Evolutionary conservation across 176 grass and related monocot genomes (phyloP).

Genomic region (Oropetium thomaeum): DNA sequence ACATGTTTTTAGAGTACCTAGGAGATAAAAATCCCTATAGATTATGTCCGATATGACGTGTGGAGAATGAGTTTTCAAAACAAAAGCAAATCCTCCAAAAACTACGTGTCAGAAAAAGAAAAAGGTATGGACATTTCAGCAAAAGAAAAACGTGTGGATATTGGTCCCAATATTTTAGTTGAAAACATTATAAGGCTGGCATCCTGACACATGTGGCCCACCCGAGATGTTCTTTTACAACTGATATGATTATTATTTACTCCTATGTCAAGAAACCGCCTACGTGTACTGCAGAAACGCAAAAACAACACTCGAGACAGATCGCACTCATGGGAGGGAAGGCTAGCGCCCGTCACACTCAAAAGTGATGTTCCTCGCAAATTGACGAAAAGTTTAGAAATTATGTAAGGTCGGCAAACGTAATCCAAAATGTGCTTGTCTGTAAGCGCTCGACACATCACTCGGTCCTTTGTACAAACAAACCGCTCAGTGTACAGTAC

Average conservation of each 20-base stretch:
- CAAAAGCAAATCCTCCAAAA: no score
- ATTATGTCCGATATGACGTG: no score
- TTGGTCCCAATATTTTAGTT: background rate
- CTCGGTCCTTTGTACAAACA: background rate
- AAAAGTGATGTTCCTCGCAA: conserved; percentile 30
- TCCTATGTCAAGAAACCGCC: conserved; percentile 6
- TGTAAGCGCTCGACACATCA: conserved; percentile 43
- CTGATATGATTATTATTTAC: no score
- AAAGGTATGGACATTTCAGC: no score
- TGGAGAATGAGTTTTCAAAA: no score
- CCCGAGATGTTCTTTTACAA: background rate
- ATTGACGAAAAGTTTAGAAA: conserved; percentile 11
- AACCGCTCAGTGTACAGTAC: background rate
- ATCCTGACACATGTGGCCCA: background rate
- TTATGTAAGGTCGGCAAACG: conserved; percentile 33
- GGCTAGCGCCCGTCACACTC: conserved; percentile 34
- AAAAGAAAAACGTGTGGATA: background rate
- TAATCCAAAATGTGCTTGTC: conserved; percentile 37
- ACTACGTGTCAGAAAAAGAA: no score
- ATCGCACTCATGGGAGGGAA: conserved; percentile 35
- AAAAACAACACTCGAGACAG: conserved; percentile 16
- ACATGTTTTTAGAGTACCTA: no score
- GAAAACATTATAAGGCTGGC: background rate
- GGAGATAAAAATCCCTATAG: no score
- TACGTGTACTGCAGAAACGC: conserved; percentile 38